phyloP scores from a whole-genome alignment of 2,329 filamentous ascomycete species.

The Fusarium foetens region DNA sequence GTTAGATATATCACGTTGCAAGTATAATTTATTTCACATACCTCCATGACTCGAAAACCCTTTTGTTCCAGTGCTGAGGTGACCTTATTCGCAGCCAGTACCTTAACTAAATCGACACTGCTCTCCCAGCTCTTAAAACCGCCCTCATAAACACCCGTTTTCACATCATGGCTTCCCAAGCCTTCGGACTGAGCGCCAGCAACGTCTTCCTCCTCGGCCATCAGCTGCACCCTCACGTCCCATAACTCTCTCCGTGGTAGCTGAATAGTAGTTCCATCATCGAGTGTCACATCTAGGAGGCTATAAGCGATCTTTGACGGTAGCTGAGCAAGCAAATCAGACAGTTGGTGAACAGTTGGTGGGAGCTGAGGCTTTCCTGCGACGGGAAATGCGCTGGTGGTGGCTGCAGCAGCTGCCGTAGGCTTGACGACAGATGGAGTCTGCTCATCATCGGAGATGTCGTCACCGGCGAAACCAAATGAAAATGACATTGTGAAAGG shows the following conservation, averaged over 20 bases:
- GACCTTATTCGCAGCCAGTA: slow-evolving; percentile 60
- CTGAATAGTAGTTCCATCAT: slow-evolving; percentile 61
- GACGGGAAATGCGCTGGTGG: slow-evolving; percentile 65
- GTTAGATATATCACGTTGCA: slow-evolving; percentile 26
- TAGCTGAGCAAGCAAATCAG: slow-evolving; percentile 64
- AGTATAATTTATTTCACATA: slow-evolving; percentile 48
- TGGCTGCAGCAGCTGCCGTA: slow-evolving; percentile 41
- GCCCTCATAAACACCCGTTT: slow-evolving; percentile 84
- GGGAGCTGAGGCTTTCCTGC: slow-evolving; percentile 69
- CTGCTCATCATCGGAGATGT: slow-evolving; percentile 62
- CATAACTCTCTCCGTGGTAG: slow-evolving; percentile 82
- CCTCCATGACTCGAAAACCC: slow-evolving; percentile 63
- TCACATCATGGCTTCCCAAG: slow-evolving; percentile 77
- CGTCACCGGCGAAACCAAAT: slow-evolving; percentile 71
- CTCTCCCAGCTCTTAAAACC: slow-evolving; percentile 94
- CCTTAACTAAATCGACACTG: slow-evolving; percentile 80
- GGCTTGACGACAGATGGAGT: slow-evolving; percentile 33
- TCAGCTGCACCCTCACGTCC: slow-evolving; percentile 83
- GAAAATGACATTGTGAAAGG: slow-evolving; percentile 60
- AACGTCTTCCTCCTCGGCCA: slow-evolving; percentile 72
- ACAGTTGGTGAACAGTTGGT: slow-evolving; percentile 62
- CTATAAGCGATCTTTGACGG: slow-evolving; percentile 80
- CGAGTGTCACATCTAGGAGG: slow-evolving; percentile 66
- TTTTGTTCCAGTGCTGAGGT: slow-evolving; percentile 46
- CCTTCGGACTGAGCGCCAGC: slow-evolving; percentile 53